Percentiles rank a stretch among this genome's conserved stretches.
Conservation (phyloP, 257 asterid genomes). For the Agastache rugosa region DNA sequence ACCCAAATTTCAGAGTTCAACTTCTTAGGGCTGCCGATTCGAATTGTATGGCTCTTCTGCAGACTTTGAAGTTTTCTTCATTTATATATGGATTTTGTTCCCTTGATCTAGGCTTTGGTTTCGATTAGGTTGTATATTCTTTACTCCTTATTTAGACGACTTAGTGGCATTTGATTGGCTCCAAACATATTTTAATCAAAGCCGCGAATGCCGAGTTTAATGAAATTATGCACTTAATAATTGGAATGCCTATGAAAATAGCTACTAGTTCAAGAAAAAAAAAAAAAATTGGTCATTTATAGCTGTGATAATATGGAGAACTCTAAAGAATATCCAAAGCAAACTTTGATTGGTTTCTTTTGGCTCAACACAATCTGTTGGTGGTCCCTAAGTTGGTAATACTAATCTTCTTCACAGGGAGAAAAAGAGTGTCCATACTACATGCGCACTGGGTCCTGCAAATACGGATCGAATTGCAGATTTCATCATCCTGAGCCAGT, state of each 20-base stretch:
- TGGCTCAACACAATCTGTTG: constrained; percentile 15
- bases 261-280: not conserved
- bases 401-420: constrained; percentile 51
- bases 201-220: constrained; percentile 10
- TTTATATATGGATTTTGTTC: constrained; percentile 24
- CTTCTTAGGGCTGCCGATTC: constrained; percentile 79
- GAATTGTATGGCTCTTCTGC: constrained; percentile 54
- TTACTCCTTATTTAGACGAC: not conserved
- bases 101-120: constrained; percentile 29
- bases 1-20: constrained; percentile 50
- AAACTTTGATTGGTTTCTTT: not conserved
- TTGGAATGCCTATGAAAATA: constrained; percentile 2
- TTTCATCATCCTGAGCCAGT: constrained; percentile 91
- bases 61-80: constrained; percentile 20
- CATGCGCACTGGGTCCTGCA: constrained; percentile 93
- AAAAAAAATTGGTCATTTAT: not conserved
- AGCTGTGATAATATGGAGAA: not conserved
- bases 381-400: constrained; percentile 25
- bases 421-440: constrained; percentile 86
- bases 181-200: not conserved
- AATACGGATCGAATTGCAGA: constrained; percentile 79
- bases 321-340: constrained; percentile 11
- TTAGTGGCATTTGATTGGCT: constrained; percentile 18
- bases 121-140: not conserved
- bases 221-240: not conserved